phyloP scores from a whole-genome alignment of 1,139 yeast genomes.

The Kurtzmaniella natalensis region DNA sequence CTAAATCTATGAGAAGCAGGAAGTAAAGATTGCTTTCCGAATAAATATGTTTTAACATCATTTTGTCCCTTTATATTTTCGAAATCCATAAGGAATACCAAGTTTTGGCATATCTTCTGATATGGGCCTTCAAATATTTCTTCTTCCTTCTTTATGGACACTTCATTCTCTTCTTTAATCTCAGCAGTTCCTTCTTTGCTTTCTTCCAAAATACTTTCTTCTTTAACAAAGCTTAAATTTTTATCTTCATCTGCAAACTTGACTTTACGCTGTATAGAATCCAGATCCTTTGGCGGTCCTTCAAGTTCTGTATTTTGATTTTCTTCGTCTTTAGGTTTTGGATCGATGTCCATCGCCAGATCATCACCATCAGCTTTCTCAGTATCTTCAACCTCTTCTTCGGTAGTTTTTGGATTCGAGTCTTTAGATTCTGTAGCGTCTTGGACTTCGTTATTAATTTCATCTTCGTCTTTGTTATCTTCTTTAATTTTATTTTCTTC shows the following conservation, averaged over 20 bases:
- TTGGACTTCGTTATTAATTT: neutral
- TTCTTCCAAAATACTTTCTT: too few species aligned
- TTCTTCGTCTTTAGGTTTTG: conserved; percentile 7
- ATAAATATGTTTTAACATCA: conserved; percentile 26
- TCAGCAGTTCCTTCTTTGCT: conserved; percentile 11
- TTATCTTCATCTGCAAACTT: conserved; percentile 28
- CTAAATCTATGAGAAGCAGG: conserved; percentile 51
- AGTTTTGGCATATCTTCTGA: conserved; percentile 52
- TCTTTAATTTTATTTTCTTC: conserved; percentile 3
- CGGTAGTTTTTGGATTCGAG: neutral
- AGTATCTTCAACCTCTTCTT: conserved; percentile 3
- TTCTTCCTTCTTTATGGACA: conserved; percentile 9
- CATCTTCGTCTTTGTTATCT: conserved; percentile 2
- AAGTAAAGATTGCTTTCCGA: conserved; percentile 57
- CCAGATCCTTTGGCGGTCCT: too few species aligned
- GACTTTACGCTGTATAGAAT: too few species aligned
- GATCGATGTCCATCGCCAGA: conserved; percentile 6
- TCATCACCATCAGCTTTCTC: conserved; percentile 5
- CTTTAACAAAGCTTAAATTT: too few species aligned
- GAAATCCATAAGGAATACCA: conserved; percentile 46
- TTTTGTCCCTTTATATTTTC: conserved; percentile 18
- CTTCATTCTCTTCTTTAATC: conserved; percentile 6
- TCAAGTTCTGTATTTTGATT: neutral
- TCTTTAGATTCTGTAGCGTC: neutral
- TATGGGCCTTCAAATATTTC: conserved; percentile 59